Conservation (phyloP, 306 rosid genomes). For the Glycine tomentella region DNA sequence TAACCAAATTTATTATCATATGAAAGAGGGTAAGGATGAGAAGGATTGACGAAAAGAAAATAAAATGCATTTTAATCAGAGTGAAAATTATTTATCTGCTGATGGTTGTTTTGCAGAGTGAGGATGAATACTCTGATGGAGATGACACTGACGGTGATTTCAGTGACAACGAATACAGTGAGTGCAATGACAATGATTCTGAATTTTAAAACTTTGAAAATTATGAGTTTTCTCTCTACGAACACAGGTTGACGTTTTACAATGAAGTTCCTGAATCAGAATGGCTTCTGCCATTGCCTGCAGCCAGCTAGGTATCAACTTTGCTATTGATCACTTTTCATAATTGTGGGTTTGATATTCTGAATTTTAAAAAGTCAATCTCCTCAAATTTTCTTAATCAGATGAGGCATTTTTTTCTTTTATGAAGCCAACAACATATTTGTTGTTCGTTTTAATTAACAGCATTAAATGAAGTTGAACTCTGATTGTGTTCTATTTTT, state of each 20-base stretch:
- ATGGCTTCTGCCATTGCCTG: slow-evolving; percentile 8
- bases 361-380: slow-evolving; percentile 1
- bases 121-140: slow-evolving; percentile 51
- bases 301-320: slow-evolving; percentile 43
- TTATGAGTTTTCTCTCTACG: too few species aligned
- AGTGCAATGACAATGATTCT: slow-evolving; percentile 36
- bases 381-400: background rate
- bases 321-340: background rate
- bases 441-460: too few species aligned
- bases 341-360: background rate
- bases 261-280: slow-evolving; percentile 19
- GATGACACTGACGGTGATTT: slow-evolving; percentile 42
- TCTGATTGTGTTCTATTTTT: too few species aligned
- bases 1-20: slow-evolving; percentile 11
- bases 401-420: background rate
- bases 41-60: slow-evolving; percentile 22
- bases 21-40: slow-evolving; percentile 21
- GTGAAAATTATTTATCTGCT: slow-evolving; percentile 13
- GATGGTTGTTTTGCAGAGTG: slow-evolving; percentile 57
- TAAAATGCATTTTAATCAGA: background rate
- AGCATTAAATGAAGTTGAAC: too few species aligned
- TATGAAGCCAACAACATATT: too few species aligned
- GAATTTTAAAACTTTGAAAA: background rate
- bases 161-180: slow-evolving; percentile 39
- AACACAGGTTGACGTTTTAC: background rate